These are phyloP conservation scores for Phaeophleospora eucalypticola DNA, from an alignment of 2,329 filamentous ascomycete species.

Conservation along the genomic window DNA sequence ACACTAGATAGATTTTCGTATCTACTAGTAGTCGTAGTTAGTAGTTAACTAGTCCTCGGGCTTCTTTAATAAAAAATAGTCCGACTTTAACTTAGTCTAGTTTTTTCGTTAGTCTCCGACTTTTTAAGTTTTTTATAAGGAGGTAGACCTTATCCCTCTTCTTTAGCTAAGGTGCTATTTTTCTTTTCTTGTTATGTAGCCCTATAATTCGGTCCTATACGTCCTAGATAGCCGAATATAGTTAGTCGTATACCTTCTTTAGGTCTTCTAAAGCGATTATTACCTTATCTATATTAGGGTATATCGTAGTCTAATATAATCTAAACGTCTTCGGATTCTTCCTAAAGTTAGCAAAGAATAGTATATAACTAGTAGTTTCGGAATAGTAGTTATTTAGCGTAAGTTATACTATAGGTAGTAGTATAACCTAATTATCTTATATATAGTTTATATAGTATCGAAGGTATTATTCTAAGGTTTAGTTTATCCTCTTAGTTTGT, in stretches of 20 bases:
- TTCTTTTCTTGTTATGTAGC: constrained; percentile 4
- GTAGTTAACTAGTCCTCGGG: constrained; percentile 7
- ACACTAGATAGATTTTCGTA: not conserved
- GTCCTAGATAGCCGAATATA: not conserved
- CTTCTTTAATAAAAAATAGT: constrained; percentile 5
- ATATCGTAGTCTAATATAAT: not conserved
- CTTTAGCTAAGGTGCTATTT: constrained; percentile 12
- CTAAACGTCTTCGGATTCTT: constrained; percentile 6
- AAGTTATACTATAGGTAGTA: constrained; percentile 24
- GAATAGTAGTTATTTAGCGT: constrained; percentile 20
- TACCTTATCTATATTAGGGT: constrained; percentile 1
- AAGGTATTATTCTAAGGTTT: constrained; percentile 26
- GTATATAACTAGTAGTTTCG: constrained; percentile 15
- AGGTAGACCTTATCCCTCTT: constrained; percentile 3
- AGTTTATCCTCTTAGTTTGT: constrained; percentile 27
- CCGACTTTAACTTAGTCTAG: constrained; percentile 7
- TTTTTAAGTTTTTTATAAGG: constrained; percentile 6
- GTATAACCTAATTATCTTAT: constrained; percentile 22
- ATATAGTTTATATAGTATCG: constrained; percentile 19
- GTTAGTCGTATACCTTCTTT: not conserved
- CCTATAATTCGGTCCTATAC: not conserved
- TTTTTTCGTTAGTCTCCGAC: constrained; percentile 2
- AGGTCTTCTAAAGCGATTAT: constrained; percentile 2
- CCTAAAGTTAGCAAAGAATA: constrained; percentile 22
- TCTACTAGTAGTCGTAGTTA: constrained; percentile 2